Base-by-base conservation (phyloP, 2,329 filamentous ascomycete genomes). In the Colletotrichum tropicicola region DNA sequence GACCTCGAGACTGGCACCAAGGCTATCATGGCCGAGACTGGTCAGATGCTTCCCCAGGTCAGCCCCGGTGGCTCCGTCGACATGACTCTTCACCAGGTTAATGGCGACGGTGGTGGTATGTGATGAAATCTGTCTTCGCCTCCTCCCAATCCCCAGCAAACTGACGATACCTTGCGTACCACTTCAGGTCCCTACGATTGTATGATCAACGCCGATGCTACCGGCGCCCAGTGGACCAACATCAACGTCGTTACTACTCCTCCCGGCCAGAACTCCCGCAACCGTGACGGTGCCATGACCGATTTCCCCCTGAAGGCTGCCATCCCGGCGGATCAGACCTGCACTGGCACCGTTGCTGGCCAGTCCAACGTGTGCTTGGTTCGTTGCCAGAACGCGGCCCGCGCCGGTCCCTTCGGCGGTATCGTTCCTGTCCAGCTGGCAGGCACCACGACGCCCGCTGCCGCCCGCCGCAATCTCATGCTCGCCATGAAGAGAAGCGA, bases 51-150 rank as follows among this genome's bases (percentile, higher is more conserved):
- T 23, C 87, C 89, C 10, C 88, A 91, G 77, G 78, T 91, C 70
- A 81, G 79, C 6, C 70, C 79, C 0, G 88, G 88, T 51, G 89
- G 89, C 60, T 70, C 81, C 59, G 70, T 91, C 65, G 78, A 78
- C 69, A 90, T 91, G 82, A 90, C 87, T 2, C 79, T 91, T 9
- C 89, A 90, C 77, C 88, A 91, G 74, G 87, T 91, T 74, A 91
- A 91, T 76, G 81, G 81, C 37, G 89, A 91, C 69, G 89, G 89
- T 62, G 89, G 86, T 64, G 89, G 89, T 66, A 58, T 37, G 63
- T 51, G 15, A 13, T 23, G 19, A 19, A 28, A 12, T 39, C 8
- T n/a, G 10, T 7, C 7, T 27, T 19, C 5, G 13, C 27, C 5
- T 21, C 6, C 5, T 9, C 8, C 8, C 7, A 5, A 15, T 9